A percentile compares a stretch with the other conserved stretches of the same genome.
These are phyloP conservation scores for Ilyonectria robusta DNA, from an alignment of 2,329 filamentous ascomycete genomes.

Conservation along the genomic window DNA sequence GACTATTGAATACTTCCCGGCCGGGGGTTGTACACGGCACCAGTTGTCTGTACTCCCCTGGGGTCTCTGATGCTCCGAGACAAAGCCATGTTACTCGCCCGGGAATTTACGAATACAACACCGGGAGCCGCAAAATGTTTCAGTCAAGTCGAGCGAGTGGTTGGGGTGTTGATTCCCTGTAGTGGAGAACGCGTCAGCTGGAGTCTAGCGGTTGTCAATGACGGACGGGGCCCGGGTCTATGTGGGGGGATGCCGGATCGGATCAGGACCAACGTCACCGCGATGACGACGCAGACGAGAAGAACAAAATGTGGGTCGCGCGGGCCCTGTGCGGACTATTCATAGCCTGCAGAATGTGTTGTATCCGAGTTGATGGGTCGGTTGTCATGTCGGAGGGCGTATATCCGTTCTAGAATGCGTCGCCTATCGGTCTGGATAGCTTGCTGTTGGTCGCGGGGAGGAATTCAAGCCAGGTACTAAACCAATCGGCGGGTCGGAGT, in stretches of 20 bases:
- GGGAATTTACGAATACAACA: not conserved
- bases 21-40: not conserved
- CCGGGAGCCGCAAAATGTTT: not conserved
- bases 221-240: not conserved
- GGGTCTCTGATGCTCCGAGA: not conserved
- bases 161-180: not conserved
- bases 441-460: not conserved
- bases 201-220: too few relatives aligned
- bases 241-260: not conserved
- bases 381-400: not conserved
- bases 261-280: constrained; percentile 1
- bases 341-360: not conserved
- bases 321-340: not conserved
- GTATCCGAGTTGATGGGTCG: not conserved
- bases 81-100: not conserved
- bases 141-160: not conserved
- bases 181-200: not conserved
- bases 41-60: not conserved
- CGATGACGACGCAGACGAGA: constrained; percentile 1
- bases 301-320: not conserved
- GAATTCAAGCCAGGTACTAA: not conserved
- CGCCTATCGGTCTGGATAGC: not conserved
- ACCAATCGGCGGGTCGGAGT: not conserved
- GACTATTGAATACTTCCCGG: not conserved
- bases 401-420: not conserved